Evolutionary conservation across 2,329 filamentous ascomycete species (phyloP).

Genomic region (Fusarium buxicola): DNA sequence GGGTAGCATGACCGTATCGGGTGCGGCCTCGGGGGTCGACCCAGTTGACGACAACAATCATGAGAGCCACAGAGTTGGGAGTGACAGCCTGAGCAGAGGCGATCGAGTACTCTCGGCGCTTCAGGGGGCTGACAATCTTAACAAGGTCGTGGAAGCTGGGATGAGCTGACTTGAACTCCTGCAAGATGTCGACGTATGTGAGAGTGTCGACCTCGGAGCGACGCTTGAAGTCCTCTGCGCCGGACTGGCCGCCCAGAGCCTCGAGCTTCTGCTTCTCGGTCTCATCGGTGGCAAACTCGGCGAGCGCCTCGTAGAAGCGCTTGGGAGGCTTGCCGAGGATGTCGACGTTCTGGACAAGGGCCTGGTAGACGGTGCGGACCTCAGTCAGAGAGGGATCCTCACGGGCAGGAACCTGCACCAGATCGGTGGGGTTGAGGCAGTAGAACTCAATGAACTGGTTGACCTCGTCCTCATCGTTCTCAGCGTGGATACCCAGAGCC

Average conservation of each 20-base stretch:
- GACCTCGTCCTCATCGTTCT: constrained; percentile 86
- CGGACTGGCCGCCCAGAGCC: constrained; percentile 80
- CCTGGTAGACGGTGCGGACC: constrained; percentile 92
- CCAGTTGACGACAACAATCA: constrained; percentile 98
- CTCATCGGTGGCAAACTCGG: constrained; percentile 86
- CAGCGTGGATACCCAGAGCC: constrained; percentile 93
- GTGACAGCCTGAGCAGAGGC: constrained; percentile 96
- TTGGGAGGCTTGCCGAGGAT: constrained; percentile 97
- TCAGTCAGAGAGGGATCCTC: constrained; percentile 81
- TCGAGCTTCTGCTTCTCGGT: constrained; percentile 84
- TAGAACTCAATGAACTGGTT: constrained; percentile 91
- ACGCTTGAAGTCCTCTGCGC: constrained; percentile 90
- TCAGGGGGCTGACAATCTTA: constrained; percentile 88
- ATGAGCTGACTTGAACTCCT: constrained; percentile 90
- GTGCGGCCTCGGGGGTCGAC: constrained; percentile 87
- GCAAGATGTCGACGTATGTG: constrained; percentile 89
- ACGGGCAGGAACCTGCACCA: constrained; percentile 91
- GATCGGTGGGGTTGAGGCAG: constrained; percentile 80
- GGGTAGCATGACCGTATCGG: constrained; percentile 92
- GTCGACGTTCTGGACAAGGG: constrained; percentile 91
- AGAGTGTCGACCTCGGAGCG: constrained; percentile 90
- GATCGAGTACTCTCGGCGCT: constrained; percentile 99
- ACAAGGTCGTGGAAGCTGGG: constrained; percentile 90
- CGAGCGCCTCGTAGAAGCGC: constrained; percentile 94
- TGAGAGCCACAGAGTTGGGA: constrained; percentile 87